phyloP scores from a whole-genome alignment of 306 rosid genomes.

The Prunus mira region DNA sequence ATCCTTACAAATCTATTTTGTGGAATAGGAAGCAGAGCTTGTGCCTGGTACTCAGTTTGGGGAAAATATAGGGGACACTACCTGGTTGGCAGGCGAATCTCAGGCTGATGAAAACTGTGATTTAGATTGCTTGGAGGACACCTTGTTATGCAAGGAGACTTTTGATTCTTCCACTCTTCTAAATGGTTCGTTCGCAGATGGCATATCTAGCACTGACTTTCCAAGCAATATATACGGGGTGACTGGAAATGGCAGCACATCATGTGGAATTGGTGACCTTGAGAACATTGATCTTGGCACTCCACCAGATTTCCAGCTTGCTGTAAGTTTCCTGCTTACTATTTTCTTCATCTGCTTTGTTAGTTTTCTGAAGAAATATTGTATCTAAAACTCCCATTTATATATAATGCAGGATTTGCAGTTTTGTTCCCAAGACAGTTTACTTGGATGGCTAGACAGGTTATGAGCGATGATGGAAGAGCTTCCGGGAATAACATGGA shows the following conservation, averaged over 20 bases:
- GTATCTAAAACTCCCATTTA: conserved; percentile 13
- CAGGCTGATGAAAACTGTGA: conserved; percentile 48
- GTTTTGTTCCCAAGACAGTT: conserved; percentile 70
- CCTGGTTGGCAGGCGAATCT: conserved; percentile 76
- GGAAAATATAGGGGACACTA: conserved; percentile 23
- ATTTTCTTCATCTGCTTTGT: conserved; percentile 12
- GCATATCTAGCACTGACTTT: conserved; percentile 15
- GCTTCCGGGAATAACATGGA: conserved; percentile 13
- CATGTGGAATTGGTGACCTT: conserved; percentile 50
- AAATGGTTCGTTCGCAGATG: conserved; percentile 27
- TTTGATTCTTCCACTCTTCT: conserved; percentile 33
- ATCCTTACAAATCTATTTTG: conserved; percentile 11
- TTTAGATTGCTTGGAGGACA: conserved; percentile 42
- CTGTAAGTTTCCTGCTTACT: conserved; percentile 46
- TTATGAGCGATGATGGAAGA: conserved; percentile 22
- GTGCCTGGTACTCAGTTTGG: conserved; percentile 20
- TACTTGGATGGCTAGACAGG: conserved; percentile 54
- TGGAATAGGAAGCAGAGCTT: conserved; percentile 45
- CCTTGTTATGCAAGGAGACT: conserved; percentile 68
- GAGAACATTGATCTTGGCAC: conserved; percentile 61
- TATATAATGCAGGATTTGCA: conserved; percentile 49
- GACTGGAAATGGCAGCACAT: conserved; percentile 20
- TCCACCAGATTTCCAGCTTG: conserved; percentile 73
- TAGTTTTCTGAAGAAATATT: conserved; percentile 4
- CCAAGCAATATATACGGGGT: conserved; percentile 12